Percentiles rank a stretch among this genome's conserved stretches.
These are phyloP conservation scores for Pachysandra terminalis DNA, from an alignment of 164 flowering plant species.

Conservation along the genomic window DNA sequence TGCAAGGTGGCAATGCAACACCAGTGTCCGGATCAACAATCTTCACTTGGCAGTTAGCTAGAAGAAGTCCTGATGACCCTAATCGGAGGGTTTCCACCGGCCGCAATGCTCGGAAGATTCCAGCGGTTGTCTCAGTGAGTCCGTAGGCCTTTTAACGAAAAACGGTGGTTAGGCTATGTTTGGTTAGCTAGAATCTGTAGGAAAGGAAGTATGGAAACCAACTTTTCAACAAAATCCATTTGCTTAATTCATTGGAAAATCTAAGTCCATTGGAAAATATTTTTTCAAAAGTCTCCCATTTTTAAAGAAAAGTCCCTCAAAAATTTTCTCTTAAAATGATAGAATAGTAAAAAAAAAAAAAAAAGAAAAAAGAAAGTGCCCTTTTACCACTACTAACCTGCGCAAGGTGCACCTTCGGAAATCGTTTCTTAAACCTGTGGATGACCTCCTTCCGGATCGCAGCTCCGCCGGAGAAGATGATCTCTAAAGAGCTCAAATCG, in stretches of 20 bases:
- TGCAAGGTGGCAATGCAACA: constrained; percentile 37
- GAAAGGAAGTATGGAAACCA: too few species aligned
- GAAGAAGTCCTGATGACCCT: constrained; percentile 41
- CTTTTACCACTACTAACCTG: constrained; percentile 35
- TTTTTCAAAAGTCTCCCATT: too few species aligned
- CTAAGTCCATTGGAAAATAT: too few species aligned
- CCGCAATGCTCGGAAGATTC: constrained; percentile 10
- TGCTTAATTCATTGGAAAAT: too few species aligned
- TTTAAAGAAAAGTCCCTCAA: too few species aligned
- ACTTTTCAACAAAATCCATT: too few species aligned
- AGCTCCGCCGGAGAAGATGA: constrained; percentile 62
- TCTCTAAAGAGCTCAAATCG: constrained; percentile 52
- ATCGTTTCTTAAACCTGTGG: constrained; percentile 52
- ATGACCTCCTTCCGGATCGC: constrained; percentile 68
- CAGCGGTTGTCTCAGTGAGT: constrained; percentile 45
- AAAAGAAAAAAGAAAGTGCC: too few species aligned
- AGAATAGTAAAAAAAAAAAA: too few species aligned
- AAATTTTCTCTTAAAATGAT: too few species aligned
- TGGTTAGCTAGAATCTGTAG: too few species aligned
- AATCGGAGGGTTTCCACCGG: constrained; percentile 27
- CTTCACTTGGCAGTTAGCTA: constrained; percentile 32
- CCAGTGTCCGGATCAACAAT: constrained; percentile 45
- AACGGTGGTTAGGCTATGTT: too few species aligned
- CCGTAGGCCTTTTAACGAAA: constrained; percentile 75
- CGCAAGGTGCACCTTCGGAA: constrained; percentile 37